phyloP scores from a whole-genome alignment of 208 protist species.

The Herpetomonas tarakana region DNA sequence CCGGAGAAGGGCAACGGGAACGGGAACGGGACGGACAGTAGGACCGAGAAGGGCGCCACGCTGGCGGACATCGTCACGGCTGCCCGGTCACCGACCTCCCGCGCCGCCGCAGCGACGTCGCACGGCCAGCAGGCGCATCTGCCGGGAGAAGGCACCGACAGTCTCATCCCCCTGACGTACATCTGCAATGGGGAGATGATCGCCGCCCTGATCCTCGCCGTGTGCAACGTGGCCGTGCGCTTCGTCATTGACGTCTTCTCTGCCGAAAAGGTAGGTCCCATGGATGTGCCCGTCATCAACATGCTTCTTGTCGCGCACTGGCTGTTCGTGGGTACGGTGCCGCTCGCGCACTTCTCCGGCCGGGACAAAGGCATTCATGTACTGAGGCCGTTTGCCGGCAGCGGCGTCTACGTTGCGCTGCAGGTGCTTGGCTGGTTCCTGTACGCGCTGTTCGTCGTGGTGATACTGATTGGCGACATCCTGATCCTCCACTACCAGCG shows the following conservation, averaged over 20 bases:
- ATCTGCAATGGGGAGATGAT: slow-evolving; percentile 69
- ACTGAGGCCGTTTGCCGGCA: slow-evolving; percentile 60
- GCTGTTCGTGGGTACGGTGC: slow-evolving; percentile 45
- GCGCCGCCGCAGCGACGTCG: background rate
- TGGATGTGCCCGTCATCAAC: slow-evolving; percentile 13
- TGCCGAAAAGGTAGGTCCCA: slow-evolving; percentile 25
- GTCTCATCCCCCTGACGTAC: slow-evolving; percentile 13
- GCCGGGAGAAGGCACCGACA: background rate
- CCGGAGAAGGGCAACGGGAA: background rate
- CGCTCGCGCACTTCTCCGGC: slow-evolving; percentile 62
- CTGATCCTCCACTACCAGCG: slow-evolving; percentile 7
- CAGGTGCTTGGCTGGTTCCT: slow-evolving; percentile 73
- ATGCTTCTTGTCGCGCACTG: slow-evolving; percentile 33
- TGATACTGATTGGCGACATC: slow-evolving; percentile 24
- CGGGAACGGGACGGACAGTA: background rate
- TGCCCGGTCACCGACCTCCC: background rate
- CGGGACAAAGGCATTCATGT: slow-evolving; percentile 56
- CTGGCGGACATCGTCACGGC: background rate
- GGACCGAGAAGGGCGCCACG: background rate
- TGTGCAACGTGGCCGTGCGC: slow-evolving; percentile 47
- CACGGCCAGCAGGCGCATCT: background rate
- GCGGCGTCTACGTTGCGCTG: slow-evolving; percentile 58
- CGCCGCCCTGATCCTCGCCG: slow-evolving; percentile 40
- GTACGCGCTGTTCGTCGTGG: slow-evolving; percentile 47
- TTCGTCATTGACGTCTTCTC: slow-evolving; percentile 52